Conservation (phyloP, 345 rosid species). For the Eucalyptus grandis region DNA sequence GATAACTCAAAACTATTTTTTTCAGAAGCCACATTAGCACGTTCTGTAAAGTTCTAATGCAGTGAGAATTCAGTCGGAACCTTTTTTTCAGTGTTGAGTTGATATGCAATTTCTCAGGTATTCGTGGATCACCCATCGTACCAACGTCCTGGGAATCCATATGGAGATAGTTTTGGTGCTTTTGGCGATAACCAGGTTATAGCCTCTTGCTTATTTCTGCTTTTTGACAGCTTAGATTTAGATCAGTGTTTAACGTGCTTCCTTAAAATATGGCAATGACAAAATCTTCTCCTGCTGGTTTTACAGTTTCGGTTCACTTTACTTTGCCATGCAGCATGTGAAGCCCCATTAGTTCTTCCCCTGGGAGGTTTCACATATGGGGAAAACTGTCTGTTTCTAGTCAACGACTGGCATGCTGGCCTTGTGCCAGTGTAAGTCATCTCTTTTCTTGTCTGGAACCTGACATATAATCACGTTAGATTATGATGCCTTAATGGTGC, state of each 20-base stretch:
- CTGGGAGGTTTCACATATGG: conserved; percentile 92
- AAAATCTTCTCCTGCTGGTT: conserved; percentile 5
- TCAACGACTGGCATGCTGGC: conserved; percentile 98
- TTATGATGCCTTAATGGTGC: background rate
- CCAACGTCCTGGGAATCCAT: conserved; percentile 91
- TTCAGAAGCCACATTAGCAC: background rate
- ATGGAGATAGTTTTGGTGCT: conserved; percentile 77
- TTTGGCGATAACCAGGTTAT: conserved; percentile 91
- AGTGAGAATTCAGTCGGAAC: background rate
- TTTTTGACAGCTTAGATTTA: background rate
- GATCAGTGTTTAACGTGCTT: background rate
- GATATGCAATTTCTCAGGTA: conserved; percentile 27
- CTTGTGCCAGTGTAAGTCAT: conserved; percentile 81
- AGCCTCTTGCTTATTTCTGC: background rate
- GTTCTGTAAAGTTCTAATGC: background rate
- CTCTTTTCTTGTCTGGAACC: background rate
- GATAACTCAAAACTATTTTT: background rate
- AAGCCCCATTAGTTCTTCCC: conserved; percentile 92
- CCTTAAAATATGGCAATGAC: conserved; percentile 1
- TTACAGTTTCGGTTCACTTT: conserved; percentile 89
- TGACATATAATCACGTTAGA: background rate
- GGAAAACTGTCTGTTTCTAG: conserved; percentile 83
- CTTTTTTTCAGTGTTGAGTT: background rate
- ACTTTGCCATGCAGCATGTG: conserved; percentile 95
- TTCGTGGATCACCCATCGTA: conserved; percentile 80